Percentiles rank a stretch among this genome's conserved stretches.
Evolutionary conservation across 805 yeast species (phyloP).

Genomic region (Tanozyma kutaoensis): DNA sequence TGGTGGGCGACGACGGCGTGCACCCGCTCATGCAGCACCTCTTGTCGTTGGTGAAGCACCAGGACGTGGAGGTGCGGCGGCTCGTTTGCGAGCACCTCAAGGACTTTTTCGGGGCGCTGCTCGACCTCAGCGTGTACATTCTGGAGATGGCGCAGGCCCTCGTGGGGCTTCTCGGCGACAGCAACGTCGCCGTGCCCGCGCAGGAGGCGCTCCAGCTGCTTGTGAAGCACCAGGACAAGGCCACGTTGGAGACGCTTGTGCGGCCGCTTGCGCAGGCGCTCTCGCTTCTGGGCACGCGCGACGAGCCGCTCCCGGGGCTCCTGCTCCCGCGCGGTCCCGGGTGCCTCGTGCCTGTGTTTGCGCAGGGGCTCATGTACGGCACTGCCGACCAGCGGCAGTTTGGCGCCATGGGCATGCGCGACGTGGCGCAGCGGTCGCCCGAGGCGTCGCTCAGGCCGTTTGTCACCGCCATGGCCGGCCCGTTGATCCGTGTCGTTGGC

Average conservation of each 20-base stretch:
- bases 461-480: conserved; percentile 93
- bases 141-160: conserved; percentile 64
- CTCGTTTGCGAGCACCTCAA: conserved; percentile 57
- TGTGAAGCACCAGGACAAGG: conserved; percentile 62
- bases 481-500: conserved; percentile 94
- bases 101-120: conserved; percentile 51
- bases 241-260: conserved; percentile 62
- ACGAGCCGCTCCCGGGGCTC: conserved; percentile 64
- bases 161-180: conserved; percentile 61
- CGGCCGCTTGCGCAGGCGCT: conserved; percentile 72
- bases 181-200: conserved; percentile 49
- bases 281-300: conserved; percentile 45
- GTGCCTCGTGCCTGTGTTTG: conserved; percentile 79
- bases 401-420: conserved; percentile 84
- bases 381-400: conserved; percentile 67
- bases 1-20: conserved; percentile 69
- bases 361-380: conserved; percentile 95
- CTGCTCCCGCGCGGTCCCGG: conserved; percentile 71
- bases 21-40: conserved; percentile 80
- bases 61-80: conserved; percentile 50
- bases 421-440: conserved; percentile 73
- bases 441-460: conserved; percentile 72
- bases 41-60: conserved; percentile 63
- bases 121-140: conserved; percentile 63
- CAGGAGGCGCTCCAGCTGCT: conserved; percentile 53